Percentiles rank a stretch among this genome's conserved stretches.
phyloP scores from a whole-genome alignment of 305 asterid genomes.

The Fraxinus paxiana region DNA sequence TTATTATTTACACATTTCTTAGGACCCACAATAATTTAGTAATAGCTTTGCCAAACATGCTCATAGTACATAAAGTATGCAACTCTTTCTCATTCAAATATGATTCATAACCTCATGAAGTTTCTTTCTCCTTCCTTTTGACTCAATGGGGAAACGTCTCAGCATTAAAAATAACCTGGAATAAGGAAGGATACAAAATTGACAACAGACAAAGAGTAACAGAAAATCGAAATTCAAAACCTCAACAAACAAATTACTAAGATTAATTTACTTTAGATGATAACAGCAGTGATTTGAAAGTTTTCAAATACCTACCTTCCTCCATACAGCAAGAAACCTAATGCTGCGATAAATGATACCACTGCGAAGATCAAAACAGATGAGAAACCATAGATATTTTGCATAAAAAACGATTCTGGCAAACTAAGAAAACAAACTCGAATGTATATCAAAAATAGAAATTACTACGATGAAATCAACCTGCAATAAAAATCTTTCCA shows the following conservation, averaged over 20 bases:
- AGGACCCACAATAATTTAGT: not conserved
- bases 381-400: slow-evolving; percentile 25
- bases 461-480: slow-evolving; percentile 30
- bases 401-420: not conserved
- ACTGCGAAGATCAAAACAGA: slow-evolving; percentile 51
- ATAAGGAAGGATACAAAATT: slow-evolving; percentile 18
- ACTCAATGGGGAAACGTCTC: slow-evolving; percentile 87
- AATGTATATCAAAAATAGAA: slow-evolving; percentile 12
- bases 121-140: slow-evolving; percentile 93
- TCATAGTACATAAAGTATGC: not conserved
- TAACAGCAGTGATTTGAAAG: slow-evolving; percentile 7
- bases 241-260: not conserved
- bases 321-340: slow-evolving; percentile 88
- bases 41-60: not conserved
- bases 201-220: not conserved
- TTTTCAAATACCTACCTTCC: slow-evolving; percentile 64
- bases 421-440: slow-evolving; percentile 17
- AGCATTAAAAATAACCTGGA: slow-evolving; percentile 86
- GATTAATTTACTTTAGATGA: slow-evolving; percentile 19
- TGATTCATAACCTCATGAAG: slow-evolving; percentile 69
- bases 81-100: not conserved
- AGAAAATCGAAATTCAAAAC: slow-evolving; percentile 13
- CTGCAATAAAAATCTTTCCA: slow-evolving; percentile 92
- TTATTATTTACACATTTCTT: not conserved
- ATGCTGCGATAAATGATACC: slow-evolving; percentile 78